A percentile compares a stretch with the other conserved stretches of the same genome.
Evolutionary conservation across 108 stramenopile species (phyloP).

Genomic region (Stephanodiscus triporus): DNA sequence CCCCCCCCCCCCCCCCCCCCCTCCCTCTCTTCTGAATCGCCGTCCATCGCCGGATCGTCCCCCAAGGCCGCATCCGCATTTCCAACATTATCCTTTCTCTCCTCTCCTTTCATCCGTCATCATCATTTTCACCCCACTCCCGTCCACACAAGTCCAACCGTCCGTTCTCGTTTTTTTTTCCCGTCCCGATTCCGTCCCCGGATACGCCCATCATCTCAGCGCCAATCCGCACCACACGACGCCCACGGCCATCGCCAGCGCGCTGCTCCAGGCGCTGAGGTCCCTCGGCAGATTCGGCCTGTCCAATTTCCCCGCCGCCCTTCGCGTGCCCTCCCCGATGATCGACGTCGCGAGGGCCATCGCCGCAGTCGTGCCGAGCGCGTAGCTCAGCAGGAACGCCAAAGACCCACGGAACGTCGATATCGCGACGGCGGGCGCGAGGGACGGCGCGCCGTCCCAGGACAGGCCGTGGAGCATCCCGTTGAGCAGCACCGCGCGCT

Average conservation of each 20-base stretch:
- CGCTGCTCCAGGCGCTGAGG: slow-evolving; percentile 72
- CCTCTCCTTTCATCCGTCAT: too few relatives aligned
- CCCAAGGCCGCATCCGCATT: too few relatives aligned
- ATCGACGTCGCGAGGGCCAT: slow-evolving; percentile 86
- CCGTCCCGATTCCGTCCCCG: too few relatives aligned
- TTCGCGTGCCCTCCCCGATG: slow-evolving; percentile 86
- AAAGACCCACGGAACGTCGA: slow-evolving; percentile 86
- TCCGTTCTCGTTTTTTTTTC: too few relatives aligned
- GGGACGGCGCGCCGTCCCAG: slow-evolving; percentile 95
- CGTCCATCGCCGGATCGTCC: too few relatives aligned
- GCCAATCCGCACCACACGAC: slow-evolving; percentile 84
- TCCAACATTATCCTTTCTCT: too few relatives aligned
- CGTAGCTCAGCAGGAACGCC: slow-evolving; percentile 91
- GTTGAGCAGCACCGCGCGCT: slow-evolving; percentile 93
- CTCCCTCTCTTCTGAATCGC: too few relatives aligned
- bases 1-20: too few relatives aligned
- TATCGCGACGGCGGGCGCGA: slow-evolving; percentile 93
- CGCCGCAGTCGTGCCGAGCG: slow-evolving; percentile 89
- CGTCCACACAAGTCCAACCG: too few relatives aligned
- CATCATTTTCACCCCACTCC: too few relatives aligned
- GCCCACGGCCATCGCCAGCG: slow-evolving; percentile 84
- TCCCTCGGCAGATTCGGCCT: slow-evolving; percentile 90
- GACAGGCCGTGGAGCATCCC: slow-evolving; percentile 95
- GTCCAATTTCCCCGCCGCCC: slow-evolving; percentile 76
- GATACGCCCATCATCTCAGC: slow-evolving; percentile 49